Conservation (phyloP, 192 early-diverging fungal genomes). For the Tieghemiomyces parasiticus region DNA sequence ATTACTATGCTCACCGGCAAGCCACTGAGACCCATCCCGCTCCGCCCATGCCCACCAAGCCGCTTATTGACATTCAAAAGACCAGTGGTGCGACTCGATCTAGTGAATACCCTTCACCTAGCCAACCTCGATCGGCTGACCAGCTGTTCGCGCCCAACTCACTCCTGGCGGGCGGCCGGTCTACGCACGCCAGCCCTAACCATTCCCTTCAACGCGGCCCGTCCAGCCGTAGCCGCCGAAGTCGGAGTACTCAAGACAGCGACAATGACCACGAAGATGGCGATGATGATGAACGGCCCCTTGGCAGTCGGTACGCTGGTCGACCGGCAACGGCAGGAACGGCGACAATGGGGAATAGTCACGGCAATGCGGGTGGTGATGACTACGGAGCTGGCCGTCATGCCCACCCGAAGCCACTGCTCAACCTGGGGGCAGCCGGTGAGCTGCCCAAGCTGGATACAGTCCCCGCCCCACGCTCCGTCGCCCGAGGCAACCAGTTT, state of each 20-base stretch:
- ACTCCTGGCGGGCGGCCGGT: neutral
- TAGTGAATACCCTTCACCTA: too few species aligned
- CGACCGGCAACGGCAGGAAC: too few species aligned
- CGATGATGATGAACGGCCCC: neutral
- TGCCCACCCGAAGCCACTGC: neutral
- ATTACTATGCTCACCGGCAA: too few species aligned
- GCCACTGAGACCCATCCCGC: too few species aligned
- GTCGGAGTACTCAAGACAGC: neutral
- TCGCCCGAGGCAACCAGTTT: too few species aligned
- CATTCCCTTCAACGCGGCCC: neutral
- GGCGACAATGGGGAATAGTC: neutral
- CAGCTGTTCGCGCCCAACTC: constrained; percentile 10
- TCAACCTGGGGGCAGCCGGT: neutral
- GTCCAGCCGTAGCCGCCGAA: neutral
- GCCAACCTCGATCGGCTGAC: neutral
- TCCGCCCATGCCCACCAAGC: neutral
- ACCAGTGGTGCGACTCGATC: neutral
- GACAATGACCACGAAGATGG: neutral
- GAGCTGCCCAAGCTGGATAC: neutral
- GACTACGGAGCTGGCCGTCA: too few species aligned
- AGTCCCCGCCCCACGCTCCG: too few species aligned
- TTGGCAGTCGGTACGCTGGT: neutral
- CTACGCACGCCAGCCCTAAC: neutral
- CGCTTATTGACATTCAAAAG: neutral
- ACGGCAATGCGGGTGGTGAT: too few species aligned